phyloP scores from a whole-genome alignment of 148 eudicot genomes.

The Fagopyrum tataricum region DNA sequence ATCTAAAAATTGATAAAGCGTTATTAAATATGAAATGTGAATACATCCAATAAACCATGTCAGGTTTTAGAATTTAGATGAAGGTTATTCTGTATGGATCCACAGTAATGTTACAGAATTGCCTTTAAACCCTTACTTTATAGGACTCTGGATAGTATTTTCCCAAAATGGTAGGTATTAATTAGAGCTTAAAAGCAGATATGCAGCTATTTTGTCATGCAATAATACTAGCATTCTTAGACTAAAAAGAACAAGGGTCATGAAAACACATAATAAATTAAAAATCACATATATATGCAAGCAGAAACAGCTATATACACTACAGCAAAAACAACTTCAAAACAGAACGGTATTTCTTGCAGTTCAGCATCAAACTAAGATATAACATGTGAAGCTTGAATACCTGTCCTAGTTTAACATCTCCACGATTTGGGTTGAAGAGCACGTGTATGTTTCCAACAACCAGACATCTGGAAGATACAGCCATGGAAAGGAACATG shows the following conservation, averaged over 20 bases:
- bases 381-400: constrained; percentile 1
- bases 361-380: background rate
- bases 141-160: background rate
- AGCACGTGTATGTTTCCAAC: constrained; percentile 90
- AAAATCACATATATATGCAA: background rate
- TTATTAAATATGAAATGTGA: background rate
- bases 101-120: background rate
- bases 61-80: background rate
- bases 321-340: background rate
- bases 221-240: background rate
- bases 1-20: constrained; percentile 25
- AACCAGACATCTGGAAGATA: constrained; percentile 38
- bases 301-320: background rate
- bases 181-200: background rate
- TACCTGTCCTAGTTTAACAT: constrained; percentile 93
- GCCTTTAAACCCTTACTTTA: background rate
- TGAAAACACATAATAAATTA: background rate
- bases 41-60: background rate
- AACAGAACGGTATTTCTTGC: background rate
- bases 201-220: background rate
- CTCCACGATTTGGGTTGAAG: constrained; percentile 84
- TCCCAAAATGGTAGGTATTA: background rate
- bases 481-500: constrained; percentile 16
- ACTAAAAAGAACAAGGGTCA: background rate
- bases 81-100: background rate